Evolutionary conservation across 371 early-diverging fungal species (phyloP).

Genomic region (Mortierella sp.): DNA sequence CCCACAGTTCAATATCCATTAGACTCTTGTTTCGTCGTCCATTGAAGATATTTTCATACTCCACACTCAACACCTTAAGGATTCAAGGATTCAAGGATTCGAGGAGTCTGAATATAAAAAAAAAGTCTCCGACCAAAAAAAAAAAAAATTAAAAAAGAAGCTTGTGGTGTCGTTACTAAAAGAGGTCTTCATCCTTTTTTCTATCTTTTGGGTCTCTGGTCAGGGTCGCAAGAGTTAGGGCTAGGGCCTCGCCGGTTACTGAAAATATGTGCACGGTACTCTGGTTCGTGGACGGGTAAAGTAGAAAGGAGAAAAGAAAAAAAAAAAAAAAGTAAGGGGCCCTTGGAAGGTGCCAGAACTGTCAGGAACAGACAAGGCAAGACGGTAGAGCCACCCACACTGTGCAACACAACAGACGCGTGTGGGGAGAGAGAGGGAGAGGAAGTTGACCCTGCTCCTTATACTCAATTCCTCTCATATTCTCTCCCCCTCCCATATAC

Average conservation of each 20-base stretch:
- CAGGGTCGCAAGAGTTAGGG: no score
- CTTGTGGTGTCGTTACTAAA: slow-evolving; percentile 14
- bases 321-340: not conserved
- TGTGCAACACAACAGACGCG: not conserved
- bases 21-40: no score
- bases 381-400: not conserved
- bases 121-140: slow-evolving; percentile 24
- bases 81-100: no score
- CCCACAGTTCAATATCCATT: no score
- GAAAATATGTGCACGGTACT: no score
- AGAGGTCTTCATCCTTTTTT: slow-evolving; percentile 15
- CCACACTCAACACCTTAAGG: no score
- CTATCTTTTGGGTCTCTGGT: no score
- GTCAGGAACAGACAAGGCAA: not conserved
- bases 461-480: not conserved
- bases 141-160: not conserved
- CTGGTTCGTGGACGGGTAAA: not conserved
- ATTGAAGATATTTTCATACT: no score
- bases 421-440: not conserved
- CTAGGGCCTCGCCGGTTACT: no score
- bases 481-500: not conserved
- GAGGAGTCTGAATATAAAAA: not conserved
- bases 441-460: not conserved
- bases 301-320: not conserved
- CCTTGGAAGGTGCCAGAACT: not conserved